Evolutionary conservation across 148 eudicot species (phyloP).

Genomic region (Camellia lanceoleosa): DNA sequence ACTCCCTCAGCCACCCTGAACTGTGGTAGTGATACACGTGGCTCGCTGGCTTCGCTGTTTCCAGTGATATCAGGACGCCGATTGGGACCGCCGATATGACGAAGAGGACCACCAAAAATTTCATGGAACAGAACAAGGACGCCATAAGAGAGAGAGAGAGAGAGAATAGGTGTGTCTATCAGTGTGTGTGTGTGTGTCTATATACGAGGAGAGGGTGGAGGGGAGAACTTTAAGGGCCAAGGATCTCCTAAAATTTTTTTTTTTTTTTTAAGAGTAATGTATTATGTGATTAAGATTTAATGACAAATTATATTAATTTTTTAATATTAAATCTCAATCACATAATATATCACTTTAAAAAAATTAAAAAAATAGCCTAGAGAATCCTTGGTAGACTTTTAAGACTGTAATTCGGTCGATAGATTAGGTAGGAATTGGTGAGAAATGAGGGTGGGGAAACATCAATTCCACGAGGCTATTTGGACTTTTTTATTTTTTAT

Average conservation of each 20-base stretch:
- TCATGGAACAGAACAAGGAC: constrained; percentile 44
- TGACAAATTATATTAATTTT: no score
- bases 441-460: background rate
- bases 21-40: constrained; percentile 71
- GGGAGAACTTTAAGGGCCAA: no score
- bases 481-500: no score
- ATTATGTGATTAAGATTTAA: no score
- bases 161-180: background rate
- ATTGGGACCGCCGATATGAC: constrained; percentile 74
- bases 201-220: background rate
- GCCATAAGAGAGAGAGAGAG: constrained; percentile 25
- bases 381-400: no score
- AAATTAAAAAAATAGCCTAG: no score
- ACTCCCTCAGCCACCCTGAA: constrained; percentile 66
- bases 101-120: constrained; percentile 41
- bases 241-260: no score
- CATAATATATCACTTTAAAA: no score
- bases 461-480: no score
- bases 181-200: background rate
- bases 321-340: no score
- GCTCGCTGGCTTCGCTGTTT: constrained; percentile 39
- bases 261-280: no score
- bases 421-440: background rate
- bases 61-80: constrained; percentile 55
- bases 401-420: background rate